Evolutionary conservation across 2,329 filamentous ascomycete genomes (phyloP).

Genomic region (Penicillium sclerotigenum): DNA sequence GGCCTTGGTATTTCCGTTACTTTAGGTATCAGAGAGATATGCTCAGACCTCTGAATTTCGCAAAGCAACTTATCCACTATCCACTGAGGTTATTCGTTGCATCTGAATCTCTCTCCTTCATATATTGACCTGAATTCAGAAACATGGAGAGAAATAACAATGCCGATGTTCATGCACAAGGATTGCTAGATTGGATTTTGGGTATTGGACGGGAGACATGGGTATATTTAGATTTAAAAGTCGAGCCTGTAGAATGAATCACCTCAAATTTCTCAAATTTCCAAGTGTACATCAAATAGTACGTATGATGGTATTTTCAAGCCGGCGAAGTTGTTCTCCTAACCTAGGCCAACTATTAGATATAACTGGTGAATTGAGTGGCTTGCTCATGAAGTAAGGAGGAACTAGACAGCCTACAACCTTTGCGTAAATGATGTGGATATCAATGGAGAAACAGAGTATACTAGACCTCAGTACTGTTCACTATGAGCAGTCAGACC

Average conservation of each 20-base stretch:
- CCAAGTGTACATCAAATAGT: too few species aligned
- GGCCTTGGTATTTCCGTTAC: too few species aligned
- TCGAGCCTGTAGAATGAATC: neutral
- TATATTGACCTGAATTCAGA: too few species aligned
- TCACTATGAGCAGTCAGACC: neutral
- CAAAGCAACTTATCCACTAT: too few species aligned
- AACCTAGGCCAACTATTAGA: neutral
- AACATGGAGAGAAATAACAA: too few species aligned
- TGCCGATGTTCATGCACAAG: too few species aligned
- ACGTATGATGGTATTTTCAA: too few species aligned
- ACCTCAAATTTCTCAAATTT: neutral
- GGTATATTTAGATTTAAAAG: neutral
- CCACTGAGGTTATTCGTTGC: too few species aligned
- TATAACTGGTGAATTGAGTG: neutral
- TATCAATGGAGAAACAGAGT: constrained; percentile 4
- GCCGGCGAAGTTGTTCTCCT: neutral
- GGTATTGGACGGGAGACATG: neutral
- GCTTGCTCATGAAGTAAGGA: neutral
- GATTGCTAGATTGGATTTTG: too few species aligned
- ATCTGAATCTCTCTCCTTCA: too few species aligned
- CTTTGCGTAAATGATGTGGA: neutral
- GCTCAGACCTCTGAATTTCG: too few species aligned
- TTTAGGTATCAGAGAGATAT: too few species aligned
- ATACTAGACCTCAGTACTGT: neutral
- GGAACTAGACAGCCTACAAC: neutral